These are phyloP conservation scores for Triticum timopheevii DNA, from an alignment of 176 grass and related monocot species.

Conservation along the genomic window DNA sequence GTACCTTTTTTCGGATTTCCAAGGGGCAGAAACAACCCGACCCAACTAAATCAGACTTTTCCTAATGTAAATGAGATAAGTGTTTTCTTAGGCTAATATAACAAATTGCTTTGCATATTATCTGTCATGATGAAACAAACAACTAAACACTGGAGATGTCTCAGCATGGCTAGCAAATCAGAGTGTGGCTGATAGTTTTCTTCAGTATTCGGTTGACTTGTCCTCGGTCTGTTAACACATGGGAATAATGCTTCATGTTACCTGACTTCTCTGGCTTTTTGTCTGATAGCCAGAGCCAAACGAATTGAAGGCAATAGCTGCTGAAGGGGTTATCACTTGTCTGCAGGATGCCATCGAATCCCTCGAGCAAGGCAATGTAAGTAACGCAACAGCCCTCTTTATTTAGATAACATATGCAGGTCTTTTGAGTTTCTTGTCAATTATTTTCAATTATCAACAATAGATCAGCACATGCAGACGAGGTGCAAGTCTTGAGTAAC, in stretches of 20 bases:
- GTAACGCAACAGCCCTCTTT: neutral
- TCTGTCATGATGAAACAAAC: neutral
- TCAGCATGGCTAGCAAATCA: neutral
- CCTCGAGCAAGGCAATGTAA: conserved; percentile 74
- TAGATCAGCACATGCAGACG: neutral
- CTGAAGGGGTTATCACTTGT: conserved; percentile 89
- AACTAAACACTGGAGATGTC: neutral
- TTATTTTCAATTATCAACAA: neutral
- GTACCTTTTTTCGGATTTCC: neutral
- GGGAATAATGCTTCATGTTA: neutral
- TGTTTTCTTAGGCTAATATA: neutral
- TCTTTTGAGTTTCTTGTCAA: neutral
- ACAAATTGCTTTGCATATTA: neutral
- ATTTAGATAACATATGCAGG: neutral
- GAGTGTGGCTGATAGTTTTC: neutral
- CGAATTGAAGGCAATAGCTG: conserved; percentile 75
- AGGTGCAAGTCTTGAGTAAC: neutral
- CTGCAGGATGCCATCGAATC: conserved; percentile 89
- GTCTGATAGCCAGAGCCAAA: conserved; percentile 70
- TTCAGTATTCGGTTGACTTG: neutral
- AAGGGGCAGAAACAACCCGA: neutral
- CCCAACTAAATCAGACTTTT: neutral
- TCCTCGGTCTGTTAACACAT: neutral
- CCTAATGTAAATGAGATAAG: conserved; percentile 9
- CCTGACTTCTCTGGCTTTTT: conserved; percentile 9